Conservation (phyloP, 2,329 filamentous ascomycete genomes). For the Amesomyces nigricolor region DNA sequence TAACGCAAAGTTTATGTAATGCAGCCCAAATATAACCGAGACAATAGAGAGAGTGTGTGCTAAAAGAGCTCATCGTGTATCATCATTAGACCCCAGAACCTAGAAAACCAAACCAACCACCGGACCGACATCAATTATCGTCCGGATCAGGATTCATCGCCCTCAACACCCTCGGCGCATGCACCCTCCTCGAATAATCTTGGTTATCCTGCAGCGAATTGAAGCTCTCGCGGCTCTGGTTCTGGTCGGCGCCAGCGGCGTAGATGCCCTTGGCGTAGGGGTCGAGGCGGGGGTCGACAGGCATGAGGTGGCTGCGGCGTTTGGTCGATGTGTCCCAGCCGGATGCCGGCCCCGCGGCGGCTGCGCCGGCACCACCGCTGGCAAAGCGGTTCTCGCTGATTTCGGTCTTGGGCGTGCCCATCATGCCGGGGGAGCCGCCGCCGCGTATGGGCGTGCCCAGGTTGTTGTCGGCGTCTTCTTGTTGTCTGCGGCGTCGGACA, state of each 20-base stretch:
- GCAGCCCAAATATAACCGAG: not conserved
- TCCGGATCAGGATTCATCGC: constrained; percentile 57
- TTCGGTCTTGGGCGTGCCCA: constrained; percentile 36
- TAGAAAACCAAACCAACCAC: not conserved
- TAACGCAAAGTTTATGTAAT: too few species aligned
- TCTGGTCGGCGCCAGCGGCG: constrained; percentile 38
- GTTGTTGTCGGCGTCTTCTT: constrained; percentile 38
- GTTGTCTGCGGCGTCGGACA: constrained; percentile 38
- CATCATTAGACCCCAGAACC: not conserved
- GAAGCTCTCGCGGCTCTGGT: constrained; percentile 57
- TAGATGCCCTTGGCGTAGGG: constrained; percentile 55
- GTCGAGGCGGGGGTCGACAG: constrained; percentile 59
- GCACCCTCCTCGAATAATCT: constrained; percentile 58
- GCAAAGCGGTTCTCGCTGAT: constrained; percentile 14
- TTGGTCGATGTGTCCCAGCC: constrained; percentile 34
- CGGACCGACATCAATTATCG: constrained; percentile 26
- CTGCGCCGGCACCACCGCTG: not conserved
- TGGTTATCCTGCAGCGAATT: constrained; percentile 60
- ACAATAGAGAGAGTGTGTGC: not conserved
- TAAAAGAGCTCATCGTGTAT: not conserved
- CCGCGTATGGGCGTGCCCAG: constrained; percentile 43
- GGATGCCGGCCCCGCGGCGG: not conserved
- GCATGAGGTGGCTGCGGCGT: constrained; percentile 48
- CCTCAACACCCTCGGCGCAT: constrained; percentile 50
- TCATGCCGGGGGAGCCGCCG: constrained; percentile 47